Percentiles rank a stretch among this genome's conserved stretches.
These are phyloP conservation scores for Colletotrichum sp. DNA, from an alignment of 2,329 filamentous ascomycete species.

Conservation along the genomic window DNA sequence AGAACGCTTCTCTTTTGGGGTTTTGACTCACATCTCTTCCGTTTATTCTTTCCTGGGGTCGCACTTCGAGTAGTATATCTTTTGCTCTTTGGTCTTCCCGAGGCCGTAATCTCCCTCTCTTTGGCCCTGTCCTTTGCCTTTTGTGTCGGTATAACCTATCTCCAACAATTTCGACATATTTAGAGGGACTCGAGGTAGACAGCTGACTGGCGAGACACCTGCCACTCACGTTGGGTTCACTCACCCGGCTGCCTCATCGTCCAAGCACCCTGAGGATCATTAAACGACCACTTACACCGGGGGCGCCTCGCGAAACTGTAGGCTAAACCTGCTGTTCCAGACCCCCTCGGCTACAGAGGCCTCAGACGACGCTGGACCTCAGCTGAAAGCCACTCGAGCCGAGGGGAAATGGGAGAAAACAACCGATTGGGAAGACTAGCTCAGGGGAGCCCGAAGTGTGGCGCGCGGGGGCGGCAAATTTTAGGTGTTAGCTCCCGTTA, in stretches of 20 bases:
- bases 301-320: neutral
- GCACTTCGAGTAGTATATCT: rapidly evolving
- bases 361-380: neutral
- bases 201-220: neutral
- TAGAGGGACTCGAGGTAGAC: rapidly evolving
- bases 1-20: neutral
- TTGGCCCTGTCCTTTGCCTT: rapidly evolving
- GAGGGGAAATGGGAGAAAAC: neutral
- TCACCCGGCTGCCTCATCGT: neutral
- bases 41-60: neutral
- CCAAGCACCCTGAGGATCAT: neutral
- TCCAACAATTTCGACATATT: rapidly evolving
- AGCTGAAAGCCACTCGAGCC: neutral
- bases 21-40: neutral
- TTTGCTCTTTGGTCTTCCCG: neutral
- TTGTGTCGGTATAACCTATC: rapidly evolving
- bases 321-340: neutral
- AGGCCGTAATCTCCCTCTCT: rapidly evolving
- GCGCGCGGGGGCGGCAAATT: neutral
- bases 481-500: neutral
- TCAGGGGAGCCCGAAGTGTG: neutral
- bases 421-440: neutral
- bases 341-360: neutral
- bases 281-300: neutral
- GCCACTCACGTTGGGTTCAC: neutral